Evolutionary conservation across 768 basidiomycete species (phyloP).

Genomic region (Mycena polygramma): DNA sequence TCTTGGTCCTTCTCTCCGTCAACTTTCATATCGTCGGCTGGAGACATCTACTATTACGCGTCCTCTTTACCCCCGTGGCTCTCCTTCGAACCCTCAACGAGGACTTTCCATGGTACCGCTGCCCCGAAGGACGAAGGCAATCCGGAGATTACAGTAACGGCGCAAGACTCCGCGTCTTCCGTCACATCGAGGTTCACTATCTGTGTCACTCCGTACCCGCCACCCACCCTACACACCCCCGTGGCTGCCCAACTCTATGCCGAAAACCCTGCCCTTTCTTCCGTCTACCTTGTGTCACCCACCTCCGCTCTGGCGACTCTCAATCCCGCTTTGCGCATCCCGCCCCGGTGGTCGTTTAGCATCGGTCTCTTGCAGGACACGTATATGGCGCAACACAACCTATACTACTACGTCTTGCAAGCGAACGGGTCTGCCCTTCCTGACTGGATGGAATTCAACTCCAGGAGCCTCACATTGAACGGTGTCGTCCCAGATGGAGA

Average conservation of each 20-base stretch:
- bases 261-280: constrained; percentile 76
- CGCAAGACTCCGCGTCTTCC: constrained; percentile 64
- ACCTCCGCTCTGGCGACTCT: constrained; percentile 67
- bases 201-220: constrained; percentile 65
- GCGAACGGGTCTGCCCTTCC: constrained; percentile 81
- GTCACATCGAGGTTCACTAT: constrained; percentile 68
- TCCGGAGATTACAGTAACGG: constrained; percentile 72
- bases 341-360: constrained; percentile 90
- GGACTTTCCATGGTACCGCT: constrained; percentile 81
- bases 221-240: constrained; percentile 67
- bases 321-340: constrained; percentile 77
- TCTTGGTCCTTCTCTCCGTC: constrained; percentile 75
- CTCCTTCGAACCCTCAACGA: constrained; percentile 70
- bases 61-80: constrained; percentile 82
- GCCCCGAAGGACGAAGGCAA: constrained; percentile 71
- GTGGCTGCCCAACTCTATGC: constrained; percentile 71
- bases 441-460: constrained; percentile 80
- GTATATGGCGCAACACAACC: constrained; percentile 67
- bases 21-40: constrained; percentile 72
- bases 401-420: constrained; percentile 77
- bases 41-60: constrained; percentile 62
- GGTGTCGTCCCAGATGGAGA: constrained; percentile 74
- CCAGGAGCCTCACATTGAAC: constrained; percentile 76
- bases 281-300: constrained; percentile 76
- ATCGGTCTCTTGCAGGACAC: constrained; percentile 83